Percentiles rank a stretch among this genome's conserved stretches.
phyloP scores from a whole-genome alignment of 2,329 filamentous ascomycete genomes.

The Cytospora leucostoma region DNA sequence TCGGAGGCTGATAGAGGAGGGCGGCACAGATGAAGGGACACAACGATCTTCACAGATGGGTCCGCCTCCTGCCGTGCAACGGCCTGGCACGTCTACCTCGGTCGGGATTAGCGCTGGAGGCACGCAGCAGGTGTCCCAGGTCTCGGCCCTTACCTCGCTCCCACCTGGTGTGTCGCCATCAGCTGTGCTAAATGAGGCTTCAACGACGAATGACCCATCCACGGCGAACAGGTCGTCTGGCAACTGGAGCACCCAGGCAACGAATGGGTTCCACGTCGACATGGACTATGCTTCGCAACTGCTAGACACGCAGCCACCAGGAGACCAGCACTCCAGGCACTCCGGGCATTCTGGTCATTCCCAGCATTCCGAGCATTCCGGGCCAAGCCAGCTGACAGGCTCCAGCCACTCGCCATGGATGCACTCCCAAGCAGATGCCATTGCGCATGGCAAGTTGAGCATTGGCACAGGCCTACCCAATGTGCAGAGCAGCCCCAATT shows the following conservation, averaged over 20 bases:
- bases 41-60: slow-evolving; percentile 54
- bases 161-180: slow-evolving; percentile 60
- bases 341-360: not conserved
- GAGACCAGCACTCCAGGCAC: slow-evolving; percentile 22
- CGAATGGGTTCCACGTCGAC: slow-evolving; percentile 61
- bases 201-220: slow-evolving; percentile 87
- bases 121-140: slow-evolving; percentile 62
- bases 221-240: slow-evolving; percentile 61
- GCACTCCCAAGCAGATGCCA: slow-evolving; percentile 59
- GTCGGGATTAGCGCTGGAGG: slow-evolving; percentile 44
- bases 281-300: slow-evolving; percentile 48
- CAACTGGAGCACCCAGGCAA: slow-evolving; percentile 69
- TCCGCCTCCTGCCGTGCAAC: slow-evolving; percentile 43
- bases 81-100: slow-evolving; percentile 38
- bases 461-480: slow-evolving; percentile 22
- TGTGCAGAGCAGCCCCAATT: slow-evolving; percentile 38
- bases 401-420: slow-evolving; percentile 58
- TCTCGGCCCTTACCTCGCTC: slow-evolving; percentile 60
- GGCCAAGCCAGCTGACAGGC: slow-evolving; percentile 45
- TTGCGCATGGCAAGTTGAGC: slow-evolving; percentile 41
- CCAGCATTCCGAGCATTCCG: slow-evolving; percentile 22
- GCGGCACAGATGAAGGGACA: slow-evolving; percentile 51
- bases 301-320: slow-evolving; percentile 55
- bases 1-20: slow-evolving; percentile 53
- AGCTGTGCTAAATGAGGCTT: slow-evolving; percentile 76